Conservation (phyloP, 352 stramenopile species). For the Halophytophthora polymorphica region DNA sequence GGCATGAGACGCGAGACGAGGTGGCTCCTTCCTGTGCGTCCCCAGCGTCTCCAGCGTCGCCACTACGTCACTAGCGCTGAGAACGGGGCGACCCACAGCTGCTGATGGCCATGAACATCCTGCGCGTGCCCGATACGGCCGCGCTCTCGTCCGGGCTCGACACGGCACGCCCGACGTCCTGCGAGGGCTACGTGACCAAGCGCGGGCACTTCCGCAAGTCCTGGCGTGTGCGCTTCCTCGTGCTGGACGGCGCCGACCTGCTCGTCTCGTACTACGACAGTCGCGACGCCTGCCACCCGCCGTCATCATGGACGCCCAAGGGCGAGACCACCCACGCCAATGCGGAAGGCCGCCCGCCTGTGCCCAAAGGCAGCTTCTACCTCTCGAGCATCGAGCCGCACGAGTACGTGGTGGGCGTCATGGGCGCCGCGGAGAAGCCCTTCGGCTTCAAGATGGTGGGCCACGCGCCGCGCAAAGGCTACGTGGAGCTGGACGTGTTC, state of each 20-base stretch:
- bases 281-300: constrained; percentile 42
- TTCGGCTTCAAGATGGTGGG: constrained; percentile 87
- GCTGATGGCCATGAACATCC: constrained; percentile 46
- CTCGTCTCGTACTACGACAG: constrained; percentile 77
- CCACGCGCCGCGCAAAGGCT: constrained; percentile 69
- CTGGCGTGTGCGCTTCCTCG: constrained; percentile 76
- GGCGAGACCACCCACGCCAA: constrained; percentile 4
- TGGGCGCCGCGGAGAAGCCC: constrained; percentile 65
- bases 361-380: constrained; percentile 70
- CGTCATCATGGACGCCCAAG: constrained; percentile 8
- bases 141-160: constrained; percentile 19
- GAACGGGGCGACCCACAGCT: background rate
- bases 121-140: constrained; percentile 35
- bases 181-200: constrained; percentile 86
- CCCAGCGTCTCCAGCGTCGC: background rate
- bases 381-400: constrained; percentile 75
- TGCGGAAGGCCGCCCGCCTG: background rate
- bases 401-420: constrained; percentile 69
- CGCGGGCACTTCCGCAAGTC: constrained; percentile 82
- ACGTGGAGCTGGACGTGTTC: constrained; percentile 80
- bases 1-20: too few species aligned
- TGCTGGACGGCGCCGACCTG: constrained; percentile 69
- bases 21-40: too few species aligned
- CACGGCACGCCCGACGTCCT: constrained; percentile 63
- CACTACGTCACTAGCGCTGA: background rate